Evolutionary conservation across 345 rosid genomes (phyloP).

Genomic region (Isatis tinctoria): DNA sequence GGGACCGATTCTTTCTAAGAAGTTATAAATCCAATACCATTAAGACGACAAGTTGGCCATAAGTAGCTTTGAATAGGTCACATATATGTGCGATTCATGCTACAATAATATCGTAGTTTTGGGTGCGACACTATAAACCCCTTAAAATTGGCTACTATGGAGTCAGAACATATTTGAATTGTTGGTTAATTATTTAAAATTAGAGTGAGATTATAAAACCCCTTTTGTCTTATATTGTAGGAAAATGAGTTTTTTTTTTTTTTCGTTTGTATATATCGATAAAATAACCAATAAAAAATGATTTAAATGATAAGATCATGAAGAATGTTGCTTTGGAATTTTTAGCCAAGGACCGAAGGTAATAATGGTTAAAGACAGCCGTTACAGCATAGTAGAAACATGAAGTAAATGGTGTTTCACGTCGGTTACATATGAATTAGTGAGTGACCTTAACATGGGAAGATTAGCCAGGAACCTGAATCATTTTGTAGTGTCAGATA

Average conservation of each 20-base stretch:
- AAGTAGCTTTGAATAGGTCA: background rate
- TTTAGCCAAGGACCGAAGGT: background rate
- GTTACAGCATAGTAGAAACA: conserved; percentile 6
- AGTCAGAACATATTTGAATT: background rate
- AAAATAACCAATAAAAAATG: background rate
- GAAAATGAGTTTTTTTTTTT: background rate
- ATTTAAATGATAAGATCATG: background rate
- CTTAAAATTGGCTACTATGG: background rate
- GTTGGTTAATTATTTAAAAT: too few relatives aligned
- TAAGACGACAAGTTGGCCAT: background rate
- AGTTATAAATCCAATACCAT: background rate
- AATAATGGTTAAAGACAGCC: conserved; percentile 12
- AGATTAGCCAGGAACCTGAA: conserved; percentile 14
- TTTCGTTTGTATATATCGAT: background rate
- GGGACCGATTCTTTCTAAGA: background rate
- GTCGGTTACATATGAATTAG: conserved; percentile 22
- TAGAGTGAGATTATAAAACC: too few relatives aligned
- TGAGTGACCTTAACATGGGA: conserved; percentile 17
- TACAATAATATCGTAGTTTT: background rate
- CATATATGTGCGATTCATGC: background rate
- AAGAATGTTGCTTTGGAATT: background rate
- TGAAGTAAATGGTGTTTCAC: conserved; percentile 4
- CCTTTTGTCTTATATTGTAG: too few relatives aligned
- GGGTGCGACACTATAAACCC: background rate
- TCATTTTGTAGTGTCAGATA: conserved; percentile 25